Percentiles rank a stretch among this genome's conserved stretches.
phyloP scores from a whole-genome alignment of 2,329 filamentous ascomycete genomes.

The Teratosphaeriaceae sp. region DNA sequence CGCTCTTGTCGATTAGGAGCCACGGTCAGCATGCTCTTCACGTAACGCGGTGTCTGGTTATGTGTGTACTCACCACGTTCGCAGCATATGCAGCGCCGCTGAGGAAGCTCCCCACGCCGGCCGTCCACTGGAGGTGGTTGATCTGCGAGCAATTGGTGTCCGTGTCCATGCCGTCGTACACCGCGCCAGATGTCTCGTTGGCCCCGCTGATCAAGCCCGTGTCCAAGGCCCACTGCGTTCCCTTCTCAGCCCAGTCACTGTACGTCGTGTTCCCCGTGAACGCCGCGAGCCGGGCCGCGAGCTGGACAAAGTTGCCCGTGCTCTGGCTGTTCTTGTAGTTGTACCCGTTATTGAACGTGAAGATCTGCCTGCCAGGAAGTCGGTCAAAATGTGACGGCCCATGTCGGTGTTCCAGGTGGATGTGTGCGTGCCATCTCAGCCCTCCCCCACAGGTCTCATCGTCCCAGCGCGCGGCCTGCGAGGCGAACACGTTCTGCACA shows the following conservation, averaged over 20 bases:
- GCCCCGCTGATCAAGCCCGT: constrained; percentile 50
- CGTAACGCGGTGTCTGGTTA: no score
- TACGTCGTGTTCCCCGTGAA: constrained; percentile 47
- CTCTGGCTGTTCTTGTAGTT: constrained; percentile 64
- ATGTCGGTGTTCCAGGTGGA: constrained; percentile 67
- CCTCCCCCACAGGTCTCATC: constrained; percentile 60
- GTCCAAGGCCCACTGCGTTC: constrained; percentile 58
- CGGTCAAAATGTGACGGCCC: no score
- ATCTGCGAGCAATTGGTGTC: constrained; percentile 47
- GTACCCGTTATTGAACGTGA: constrained; percentile 66
- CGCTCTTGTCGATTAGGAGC: neutral
- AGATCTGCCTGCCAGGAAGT: constrained; percentile 72
- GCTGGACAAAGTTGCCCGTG: constrained; percentile 77
- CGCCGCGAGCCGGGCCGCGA: constrained; percentile 51
- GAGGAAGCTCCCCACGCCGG: constrained; percentile 59
- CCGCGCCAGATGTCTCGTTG: constrained; percentile 27
- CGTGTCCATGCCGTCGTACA: constrained; percentile 58
- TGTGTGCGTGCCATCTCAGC: constrained; percentile 77
- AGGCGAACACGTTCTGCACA: constrained; percentile 71
- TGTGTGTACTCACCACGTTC: constrained; percentile 41
- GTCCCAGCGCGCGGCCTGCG: constrained; percentile 67
- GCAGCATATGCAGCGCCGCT: constrained; percentile 59
- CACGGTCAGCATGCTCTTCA: neutral
- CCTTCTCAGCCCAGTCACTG: constrained; percentile 57
- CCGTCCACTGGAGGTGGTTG: constrained; percentile 53